Conservation (phyloP, 768 basidiomycete species). For the Lactifluus subvellereus region DNA sequence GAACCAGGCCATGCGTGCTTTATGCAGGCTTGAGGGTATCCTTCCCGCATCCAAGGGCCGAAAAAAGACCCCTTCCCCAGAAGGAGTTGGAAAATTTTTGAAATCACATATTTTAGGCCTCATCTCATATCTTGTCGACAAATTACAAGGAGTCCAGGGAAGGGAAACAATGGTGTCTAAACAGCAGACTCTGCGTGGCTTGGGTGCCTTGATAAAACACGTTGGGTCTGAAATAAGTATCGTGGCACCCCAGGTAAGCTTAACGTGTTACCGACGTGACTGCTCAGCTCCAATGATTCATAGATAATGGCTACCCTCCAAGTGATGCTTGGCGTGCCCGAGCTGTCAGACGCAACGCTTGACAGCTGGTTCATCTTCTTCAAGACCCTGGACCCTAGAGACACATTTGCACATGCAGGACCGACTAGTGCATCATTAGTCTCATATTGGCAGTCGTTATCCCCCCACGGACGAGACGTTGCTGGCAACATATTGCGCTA, state of each 20-base stretch:
- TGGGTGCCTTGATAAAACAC: slow-evolving; percentile 64
- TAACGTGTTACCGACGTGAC: not conserved
- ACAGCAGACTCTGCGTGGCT: slow-evolving; percentile 68
- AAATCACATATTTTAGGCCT: slow-evolving; percentile 78
- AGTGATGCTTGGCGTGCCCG: slow-evolving; percentile 70
- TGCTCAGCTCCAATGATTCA: slow-evolving; percentile 13
- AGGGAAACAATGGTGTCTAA: slow-evolving; percentile 67
- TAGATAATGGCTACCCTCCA: slow-evolving; percentile 97
- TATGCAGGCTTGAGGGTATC: slow-evolving; percentile 38
- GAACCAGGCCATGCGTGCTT: slow-evolving; percentile 36
- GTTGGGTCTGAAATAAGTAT: slow-evolving; percentile 68
- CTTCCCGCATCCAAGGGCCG: slow-evolving; percentile 30
- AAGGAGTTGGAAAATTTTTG: slow-evolving; percentile 53
- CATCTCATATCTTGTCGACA: slow-evolving; percentile 78
- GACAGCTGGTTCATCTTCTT: slow-evolving; percentile 78
- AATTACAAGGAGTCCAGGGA: slow-evolving; percentile 77
- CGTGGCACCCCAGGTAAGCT: slow-evolving; percentile 78
- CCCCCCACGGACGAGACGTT: slow-evolving; percentile 41
- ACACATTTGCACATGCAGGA: slow-evolving; percentile 80
- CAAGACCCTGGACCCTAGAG: slow-evolving; percentile 53
- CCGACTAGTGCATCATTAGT: slow-evolving; percentile 83
- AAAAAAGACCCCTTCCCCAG: slow-evolving; percentile 29
- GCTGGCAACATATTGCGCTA: slow-evolving; percentile 61
- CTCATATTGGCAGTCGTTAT: slow-evolving; percentile 66
- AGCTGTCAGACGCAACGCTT: slow-evolving; percentile 73